Evolutionary conservation across 2,329 filamentous ascomycete species (phyloP), one percentile per base, ranked within the genome.

Genomic region (Trichothecium roseum): DNA sequence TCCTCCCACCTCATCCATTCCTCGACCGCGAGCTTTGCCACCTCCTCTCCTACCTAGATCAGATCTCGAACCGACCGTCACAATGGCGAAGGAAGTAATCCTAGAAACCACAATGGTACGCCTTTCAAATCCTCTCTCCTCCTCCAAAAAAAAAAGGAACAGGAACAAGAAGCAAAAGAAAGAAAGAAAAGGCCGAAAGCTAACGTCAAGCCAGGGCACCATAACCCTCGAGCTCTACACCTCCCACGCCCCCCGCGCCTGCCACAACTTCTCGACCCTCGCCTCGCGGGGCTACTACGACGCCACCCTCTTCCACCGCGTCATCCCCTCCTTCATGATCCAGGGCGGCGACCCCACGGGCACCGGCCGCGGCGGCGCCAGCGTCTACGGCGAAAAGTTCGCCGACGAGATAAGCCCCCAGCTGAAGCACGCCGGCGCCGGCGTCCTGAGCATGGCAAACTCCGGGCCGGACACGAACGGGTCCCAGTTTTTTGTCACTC

Each of bases 401-500:
- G 85, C 81, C 41, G 91, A 98, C 63, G 91, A 98, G 68, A 89
- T 96, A 48, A 66, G 72, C 32, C 62, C 77, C 3, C 64, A 66
- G 4, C 66, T 98, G 37, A 91, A 89, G 55, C 91, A 98, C 64
- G 94, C 87, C 0, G 89, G 89, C 27, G 88, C 89, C 4, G 89
- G 89, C 1, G 70, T 96, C n/a, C 64, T 98, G 48, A 87, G 80
- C 62, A 98, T 98, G 91, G 91, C 91, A 40, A 98, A 98, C 61
- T 78, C 80, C 13, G 91, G 91, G 0, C 84, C 85, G 8, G 78
- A 96, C 57, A 94, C 89, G 26, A 96, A 96, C 57, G 89, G 89
- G 16, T 85, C 78, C 39, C 91, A 96, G 62, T 98, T 96, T 62
- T 96, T 96, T 56, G 78, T 98, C 46, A 96, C 91, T 0, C 69